A percentile compares a stretch with the other conserved stretches of the same genome.
phyloP scores from a whole-genome alignment of 805 yeast genomes.

The Vanderwaltozyma polyspora region DNA sequence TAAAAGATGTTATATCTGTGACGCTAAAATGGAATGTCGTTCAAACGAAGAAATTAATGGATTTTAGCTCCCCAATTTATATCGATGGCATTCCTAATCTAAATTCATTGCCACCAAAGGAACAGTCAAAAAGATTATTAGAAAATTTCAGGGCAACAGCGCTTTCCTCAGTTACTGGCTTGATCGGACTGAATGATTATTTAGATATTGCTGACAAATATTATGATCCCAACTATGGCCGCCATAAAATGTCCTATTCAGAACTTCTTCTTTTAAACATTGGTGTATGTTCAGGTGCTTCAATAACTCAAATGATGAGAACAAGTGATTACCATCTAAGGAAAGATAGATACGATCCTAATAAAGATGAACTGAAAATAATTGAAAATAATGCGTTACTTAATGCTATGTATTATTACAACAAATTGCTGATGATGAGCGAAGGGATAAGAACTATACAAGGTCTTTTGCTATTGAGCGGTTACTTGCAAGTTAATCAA shows the following conservation, averaged over 20 bases:
- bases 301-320: constrained; percentile 7
- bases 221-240: constrained; percentile 6
- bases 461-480: constrained; percentile 39
- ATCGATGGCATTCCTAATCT: constrained; percentile 7
- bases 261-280: constrained; percentile 19
- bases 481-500: constrained; percentile 26
- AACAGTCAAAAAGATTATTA: constrained; percentile 14
- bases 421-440: constrained; percentile 36
- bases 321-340: constrained; percentile 11
- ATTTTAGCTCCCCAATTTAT: constrained; percentile 14
- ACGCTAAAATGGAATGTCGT: constrained; percentile 19
- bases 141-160: constrained; percentile 13
- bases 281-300: constrained; percentile 15
- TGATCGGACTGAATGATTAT: constrained; percentile 11
- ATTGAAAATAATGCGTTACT: constrained; percentile 25
- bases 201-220: constrained; percentile 10
- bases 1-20: constrained; percentile 10
- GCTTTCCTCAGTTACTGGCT: constrained; percentile 12
- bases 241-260: constrained; percentile 13
- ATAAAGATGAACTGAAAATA: constrained; percentile 14
- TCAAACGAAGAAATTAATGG: constrained; percentile 16
- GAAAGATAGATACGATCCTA: constrained; percentile 14
- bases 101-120: constrained; percentile 17
- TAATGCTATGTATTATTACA: constrained; percentile 42
- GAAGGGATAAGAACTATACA: constrained; percentile 43